Percentiles rank a stretch among this genome's conserved stretches.
These are phyloP conservation scores for Diddensiella caesifluorescens DNA, from an alignment of 805 yeast species.

Conservation along the genomic window DNA sequence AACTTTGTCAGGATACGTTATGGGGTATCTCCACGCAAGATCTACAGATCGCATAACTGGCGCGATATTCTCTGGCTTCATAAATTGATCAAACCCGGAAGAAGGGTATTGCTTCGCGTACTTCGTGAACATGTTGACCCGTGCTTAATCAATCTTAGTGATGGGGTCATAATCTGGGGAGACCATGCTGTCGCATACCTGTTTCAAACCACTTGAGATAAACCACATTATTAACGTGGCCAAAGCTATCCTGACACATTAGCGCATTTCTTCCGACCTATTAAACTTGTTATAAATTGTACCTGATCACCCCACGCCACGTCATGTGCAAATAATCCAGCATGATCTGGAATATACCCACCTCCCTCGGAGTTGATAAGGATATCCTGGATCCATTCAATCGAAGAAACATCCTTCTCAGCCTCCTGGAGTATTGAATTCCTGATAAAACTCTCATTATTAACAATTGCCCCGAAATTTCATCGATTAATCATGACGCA, in stretches of 20 bases:
- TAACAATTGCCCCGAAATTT: too few relatives aligned
- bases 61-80: constrained; percentile 25
- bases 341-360: constrained; percentile 19
- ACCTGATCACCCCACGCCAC: constrained; percentile 28
- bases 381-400: constrained; percentile 24
- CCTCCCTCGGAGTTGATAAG: constrained; percentile 23
- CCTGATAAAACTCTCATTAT: too few relatives aligned
- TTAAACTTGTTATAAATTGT: background rate
- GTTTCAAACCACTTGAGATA: constrained; percentile 33
- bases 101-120: constrained; percentile 13
- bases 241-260: constrained; percentile 24
- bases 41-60: constrained; percentile 31
- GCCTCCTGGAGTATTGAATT: background rate
- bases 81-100: constrained; percentile 18
- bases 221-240: constrained; percentile 32
- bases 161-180: constrained; percentile 17
- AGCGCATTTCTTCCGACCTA: background rate
- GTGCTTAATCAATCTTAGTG: constrained; percentile 27
- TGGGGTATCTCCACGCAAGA: constrained; percentile 31
- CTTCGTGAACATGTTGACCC: constrained; percentile 25
- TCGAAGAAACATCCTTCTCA: background rate
- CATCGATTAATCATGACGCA: too few relatives aligned
- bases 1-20: constrained; percentile 29
- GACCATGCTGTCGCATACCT: constrained; percentile 6
- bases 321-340: constrained; percentile 21